Evolutionary conservation across 2,329 filamentous ascomycete genomes (phyloP), one percentile per base, ranked within the genome.

Genomic region (Diaporthe capsici): DNA sequence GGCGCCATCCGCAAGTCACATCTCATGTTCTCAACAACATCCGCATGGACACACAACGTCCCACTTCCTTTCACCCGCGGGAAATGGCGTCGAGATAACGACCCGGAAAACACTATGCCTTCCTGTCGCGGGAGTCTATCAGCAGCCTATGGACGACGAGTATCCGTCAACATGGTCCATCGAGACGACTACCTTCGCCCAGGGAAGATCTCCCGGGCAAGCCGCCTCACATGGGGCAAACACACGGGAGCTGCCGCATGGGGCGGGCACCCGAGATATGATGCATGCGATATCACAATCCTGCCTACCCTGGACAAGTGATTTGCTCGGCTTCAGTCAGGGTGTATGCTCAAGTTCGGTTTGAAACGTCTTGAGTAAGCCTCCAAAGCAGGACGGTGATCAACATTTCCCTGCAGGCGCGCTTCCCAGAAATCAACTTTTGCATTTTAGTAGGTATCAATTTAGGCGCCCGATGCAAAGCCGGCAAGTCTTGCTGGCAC

Each of bases 111-210:
- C 60, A 47, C 2, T 47, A 53, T 37, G 63, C 28, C 44, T 28
- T 49, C 25, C 4, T 31, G 20, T 22, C 28, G 44, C 13, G 42
- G n/a, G 13, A 2, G 44, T 39, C 65, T 31, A 53, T 68, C 65
- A 53, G 47, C 47, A 51, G 65, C 65, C 65, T 68, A 68, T 68
- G 13, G 47, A 22, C 17, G n/a, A 25, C 49, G 13, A 53, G 65
- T n/a, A 68, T 68, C 4, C n/a, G 9, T 28, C 65, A 68, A 22
- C 65, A 53, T 68, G 47, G 31, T 42, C 65, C 31, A 42, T 68
- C 65, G 31, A 37, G 34, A 47, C 47, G 47, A 68, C 47, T 13
- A 39, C 31, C 44, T 68, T 39, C 31, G 47, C 47, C 47, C 44
- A 37, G 22, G 31, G 22, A 39, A 37, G 44, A 25, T 6, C 22